Evolutionary conservation across 176 grass and related monocot genomes (phyloP), one percentile per base, ranked within the genome.

Genomic region (Canna indica): DNA sequence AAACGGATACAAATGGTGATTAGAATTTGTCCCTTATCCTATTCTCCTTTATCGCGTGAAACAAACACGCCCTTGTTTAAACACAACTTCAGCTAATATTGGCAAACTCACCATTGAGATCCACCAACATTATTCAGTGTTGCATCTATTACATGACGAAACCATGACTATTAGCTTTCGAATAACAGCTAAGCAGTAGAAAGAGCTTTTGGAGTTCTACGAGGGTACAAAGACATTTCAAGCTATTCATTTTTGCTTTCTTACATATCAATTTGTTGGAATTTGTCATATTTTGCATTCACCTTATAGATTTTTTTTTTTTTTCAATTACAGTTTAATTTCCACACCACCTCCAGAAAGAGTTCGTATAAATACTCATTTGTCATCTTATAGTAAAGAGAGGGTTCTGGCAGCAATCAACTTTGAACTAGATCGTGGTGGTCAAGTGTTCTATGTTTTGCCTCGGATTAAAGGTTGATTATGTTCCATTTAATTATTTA

Each of bases 381-480:
- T 96, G 62, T 83, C 83, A 62, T 79, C 79, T 78, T 96, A 82
- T 91, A 96, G 74, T 73, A 83, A 84, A 87, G 83, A 91, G 74
- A 91, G 83, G 59, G 77, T 80, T 38, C 68, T 91, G 32, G 80
- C 81, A 82, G 92, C 92, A 64, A 96, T 96, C 75, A 91, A 78
- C 66, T 82, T 82, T 80, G 92, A 96, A 38, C 53, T 96, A 73
- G 77, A 87, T 76, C 88, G 92, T 47, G 92, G 81, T 26, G 92
- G 92, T 63, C 92, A 96, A 89, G 79, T 96, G 62, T 96, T 91
- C 81, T 96, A 96, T 89, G 92, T 96, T 80, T 83, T 91, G 75
- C 92, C 92, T 56, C 88, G 92, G 39, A 96, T 96, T 80, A 91
- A 82, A 88, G 92, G 92, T 91, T 7, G 63, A 20, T 70, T 17